Base-by-base conservation (phyloP, 139 green algal genomes). In the Micractinium sp. region DNA sequence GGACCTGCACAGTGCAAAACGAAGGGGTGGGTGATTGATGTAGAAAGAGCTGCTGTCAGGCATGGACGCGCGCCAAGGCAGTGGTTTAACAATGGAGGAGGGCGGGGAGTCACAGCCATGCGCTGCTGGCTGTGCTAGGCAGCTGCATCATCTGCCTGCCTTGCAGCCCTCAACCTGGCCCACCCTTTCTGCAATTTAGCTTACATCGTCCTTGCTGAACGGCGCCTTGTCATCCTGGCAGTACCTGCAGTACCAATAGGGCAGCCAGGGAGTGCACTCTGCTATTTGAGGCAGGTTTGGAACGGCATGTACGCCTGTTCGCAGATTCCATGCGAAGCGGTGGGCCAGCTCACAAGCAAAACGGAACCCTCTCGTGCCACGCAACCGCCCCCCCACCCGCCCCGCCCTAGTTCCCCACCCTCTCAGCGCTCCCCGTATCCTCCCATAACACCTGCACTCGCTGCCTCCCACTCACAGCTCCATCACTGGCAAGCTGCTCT, bases 181-280 rank as follows among this genome's bases (percentile, higher is more conserved):
- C 47, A 9, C 47, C 47, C 47, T 56, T 56, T 9, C 47, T 56
- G 47, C 47, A 56, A 5, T 16, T 5, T 9, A 56, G 47, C 39
- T 36, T 39, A 85, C 86, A 31, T 31, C 61, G 1, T 14, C 56
- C 22, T 77, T 74, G 38, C 80, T 94, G 14, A 86, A 91, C 1
- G 92, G 87, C 4, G 77, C 90, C 27, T 81, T 79, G 20, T 61
- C 63, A 86, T 96, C 85, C 29, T 92, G 15, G 67, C 83, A 87
- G 38, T 87, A 87, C 27, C 83, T 87, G 83, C 83, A 33, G 39
- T 61, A 63, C 47, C 47, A 56, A 63, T 93, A 74, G 78, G 90
- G 94, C 35, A 86, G 90, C 0, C 95, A 1, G 0, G 89, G 92
- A 66, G 20, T n/a, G n/a, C n/a, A n/a, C n/a, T n/a, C n/a, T n/a